These are phyloP conservation scores for Coemansia sp. DNA, from an alignment of 192 early-diverging fungal species.

Conservation along the genomic window DNA sequence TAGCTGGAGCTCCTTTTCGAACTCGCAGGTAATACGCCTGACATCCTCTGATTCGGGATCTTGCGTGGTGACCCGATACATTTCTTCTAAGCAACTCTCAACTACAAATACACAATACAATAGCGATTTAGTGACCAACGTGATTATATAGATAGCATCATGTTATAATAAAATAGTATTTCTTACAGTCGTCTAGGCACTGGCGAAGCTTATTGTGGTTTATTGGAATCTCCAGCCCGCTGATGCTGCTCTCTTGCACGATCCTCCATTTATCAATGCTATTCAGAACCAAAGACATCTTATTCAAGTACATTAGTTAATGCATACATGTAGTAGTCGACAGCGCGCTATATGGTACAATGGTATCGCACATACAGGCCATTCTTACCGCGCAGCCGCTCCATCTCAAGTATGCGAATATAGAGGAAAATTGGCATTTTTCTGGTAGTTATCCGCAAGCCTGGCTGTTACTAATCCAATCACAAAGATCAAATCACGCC, in stretches of 20 bases:
- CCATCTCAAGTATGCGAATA: constrained; percentile 1
- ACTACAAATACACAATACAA: constrained; percentile 15
- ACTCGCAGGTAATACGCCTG: constrained; percentile 3
- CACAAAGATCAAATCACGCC: constrained; percentile 7
- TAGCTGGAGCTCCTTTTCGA: constrained; percentile 46
- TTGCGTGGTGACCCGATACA: constrained; percentile 8
- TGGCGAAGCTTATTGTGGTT: background rate
- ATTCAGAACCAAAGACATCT: background rate
- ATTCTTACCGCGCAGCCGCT: constrained; percentile 3
- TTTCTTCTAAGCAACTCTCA: constrained; percentile 22
- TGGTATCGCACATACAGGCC: constrained; percentile 6
- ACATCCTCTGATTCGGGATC: background rate
- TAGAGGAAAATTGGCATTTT: background rate
- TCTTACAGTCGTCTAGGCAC: background rate
- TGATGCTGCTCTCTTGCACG: constrained; percentile 1
- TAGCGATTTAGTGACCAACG: background rate
- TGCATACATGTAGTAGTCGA: background rate
- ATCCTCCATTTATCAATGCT: constrained; percentile 3
- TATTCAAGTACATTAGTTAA: background rate
- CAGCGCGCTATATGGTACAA: background rate
- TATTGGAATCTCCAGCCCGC: constrained; percentile 4
- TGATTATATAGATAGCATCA: background rate
- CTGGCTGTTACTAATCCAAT: constrained; percentile 3
- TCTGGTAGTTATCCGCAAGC: background rate
- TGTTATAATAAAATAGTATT: background rate